Conservation (phyloP, 768 basidiomycete genomes). For the Boletus vermiculosoides region DNA sequence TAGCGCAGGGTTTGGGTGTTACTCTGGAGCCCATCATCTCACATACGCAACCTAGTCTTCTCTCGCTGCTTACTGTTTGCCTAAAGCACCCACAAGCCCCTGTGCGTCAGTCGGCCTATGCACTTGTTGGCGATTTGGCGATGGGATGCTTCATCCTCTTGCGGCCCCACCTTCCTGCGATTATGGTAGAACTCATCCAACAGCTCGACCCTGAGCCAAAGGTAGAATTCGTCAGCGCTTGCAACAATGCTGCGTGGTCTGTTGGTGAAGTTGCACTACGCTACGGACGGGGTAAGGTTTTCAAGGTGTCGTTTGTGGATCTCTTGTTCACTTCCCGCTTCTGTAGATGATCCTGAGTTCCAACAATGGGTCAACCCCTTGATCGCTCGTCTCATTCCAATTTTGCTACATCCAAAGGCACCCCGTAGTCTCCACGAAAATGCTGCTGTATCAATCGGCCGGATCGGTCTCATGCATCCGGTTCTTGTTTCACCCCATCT, state of each 20-base stretch:
- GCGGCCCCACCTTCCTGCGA: constrained; percentile 79
- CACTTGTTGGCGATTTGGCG: constrained; percentile 96
- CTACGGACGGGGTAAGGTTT: constrained; percentile 66
- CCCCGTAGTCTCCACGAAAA: constrained; percentile 96
- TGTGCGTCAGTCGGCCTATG: constrained; percentile 94
- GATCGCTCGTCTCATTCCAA: constrained; percentile 87
- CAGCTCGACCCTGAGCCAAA: constrained; percentile 94
- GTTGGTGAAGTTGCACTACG: constrained; percentile 96
- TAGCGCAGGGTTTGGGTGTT: constrained; percentile 90
- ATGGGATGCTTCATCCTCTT: constrained; percentile 92
- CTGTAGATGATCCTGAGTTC: constrained; percentile 77
- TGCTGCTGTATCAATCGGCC: constrained; percentile 96
- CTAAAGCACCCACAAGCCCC: constrained; percentile 95
- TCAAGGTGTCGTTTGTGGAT: background rate
- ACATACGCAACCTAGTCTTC: constrained; percentile 69
- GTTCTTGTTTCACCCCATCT: constrained; percentile 84
- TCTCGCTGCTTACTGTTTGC: constrained; percentile 82
- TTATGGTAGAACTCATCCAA: constrained; percentile 85
- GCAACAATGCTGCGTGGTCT: constrained; percentile 99
- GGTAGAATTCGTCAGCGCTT: constrained; percentile 91
- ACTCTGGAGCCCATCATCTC: constrained; percentile 72
- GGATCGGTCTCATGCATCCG: constrained; percentile 93
- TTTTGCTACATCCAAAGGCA: constrained; percentile 88
- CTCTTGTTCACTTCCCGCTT: constrained; percentile 7
- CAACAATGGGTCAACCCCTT: constrained; percentile 88